Conservation (phyloP, 139 green algal genomes). For the Coelastrella sp. region DNA sequence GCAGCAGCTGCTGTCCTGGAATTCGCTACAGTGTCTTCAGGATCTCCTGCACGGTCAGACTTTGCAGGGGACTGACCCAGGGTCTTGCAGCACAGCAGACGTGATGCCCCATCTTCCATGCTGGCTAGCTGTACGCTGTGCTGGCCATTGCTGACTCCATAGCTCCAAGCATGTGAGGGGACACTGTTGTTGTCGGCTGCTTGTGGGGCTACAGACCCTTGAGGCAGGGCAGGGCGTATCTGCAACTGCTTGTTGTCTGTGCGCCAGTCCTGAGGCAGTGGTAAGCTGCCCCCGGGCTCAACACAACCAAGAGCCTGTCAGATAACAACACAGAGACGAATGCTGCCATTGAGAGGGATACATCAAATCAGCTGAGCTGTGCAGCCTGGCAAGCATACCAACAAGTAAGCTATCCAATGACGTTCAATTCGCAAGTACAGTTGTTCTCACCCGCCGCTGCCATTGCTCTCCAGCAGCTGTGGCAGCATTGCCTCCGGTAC, state of each 20-base stretch:
- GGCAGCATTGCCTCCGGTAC: background rate
- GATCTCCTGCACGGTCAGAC: background rate
- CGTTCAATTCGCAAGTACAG: no score
- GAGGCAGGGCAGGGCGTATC: constrained; percentile 56
- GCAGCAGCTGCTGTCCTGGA: constrained; percentile 32
- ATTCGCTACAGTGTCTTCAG: background rate
- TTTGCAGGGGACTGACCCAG: background rate
- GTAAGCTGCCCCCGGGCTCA: constrained; percentile 64
- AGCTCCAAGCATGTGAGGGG: constrained; percentile 71
- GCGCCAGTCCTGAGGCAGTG: constrained; percentile 78
- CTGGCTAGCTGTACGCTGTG: constrained; percentile 64
- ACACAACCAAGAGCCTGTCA: constrained; percentile 67
- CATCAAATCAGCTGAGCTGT: no score
- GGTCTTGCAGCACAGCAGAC: constrained; percentile 66
- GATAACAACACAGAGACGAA: no score
- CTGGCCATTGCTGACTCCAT: constrained; percentile 44
- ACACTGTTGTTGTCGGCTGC: background rate
- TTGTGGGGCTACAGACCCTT: no score
- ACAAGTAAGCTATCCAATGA: background rate
- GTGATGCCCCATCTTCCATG: constrained; percentile 75
- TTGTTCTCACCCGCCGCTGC: constrained; percentile 31
- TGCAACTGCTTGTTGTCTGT: constrained; percentile 72
- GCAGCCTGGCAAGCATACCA: no score
- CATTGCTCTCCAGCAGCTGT: constrained; percentile 10
- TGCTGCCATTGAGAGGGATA: no score